Evolutionary conservation across 2,329 filamentous ascomycete genomes (phyloP), one percentile per base, ranked within the genome.

Genomic region (Arthroderma sp.): DNA sequence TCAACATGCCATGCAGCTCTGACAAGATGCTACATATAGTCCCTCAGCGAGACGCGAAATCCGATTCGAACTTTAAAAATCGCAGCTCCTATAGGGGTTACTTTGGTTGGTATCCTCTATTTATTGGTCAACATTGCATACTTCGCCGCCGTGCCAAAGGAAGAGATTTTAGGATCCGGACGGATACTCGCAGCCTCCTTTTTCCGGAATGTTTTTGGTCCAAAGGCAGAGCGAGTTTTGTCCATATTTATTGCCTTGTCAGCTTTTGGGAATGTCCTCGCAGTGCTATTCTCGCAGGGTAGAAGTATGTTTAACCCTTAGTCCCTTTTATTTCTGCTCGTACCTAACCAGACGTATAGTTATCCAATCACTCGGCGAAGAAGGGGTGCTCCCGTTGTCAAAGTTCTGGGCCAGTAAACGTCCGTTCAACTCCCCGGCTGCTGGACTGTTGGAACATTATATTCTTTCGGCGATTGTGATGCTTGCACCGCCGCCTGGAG

Each of bases 351-450:
- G 9, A 38, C 21, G 19, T 49, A 44, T 28, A 71, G 69, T 73
- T 58, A 67, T 73, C 47, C 72, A 75, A 60, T 84, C 87, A 67
- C 73, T 88, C 47, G 85, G 81, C 0, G 86, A 85, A 64, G 85
- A 88, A 64, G 84, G 84, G 0, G 72, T 88, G 4, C 65, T 88
- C 13, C 85, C 85, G 0, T 85, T 78, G 56, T 82, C 81, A 60
- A 75, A 76, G 1, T 80, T 88, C 66, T 87, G 82, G 81, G 84
- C 84, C 0, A 86, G 82, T 2, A 84, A 83, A 64, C 81, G 79
- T 69, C 85, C 85, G 0, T 85, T 83, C 60, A 81, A 83, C 57
- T 78, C 85, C 0, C 85, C 84, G 0, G 77, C 81, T n/a, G 73
- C 81, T 5, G 71, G 71, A 9, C 64, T 75, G 8, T 80, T 86